These are phyloP conservation scores for Phtheirospermum japonicum DNA, from an alignment of 257 asterid genomes.

Conservation along the genomic window DNA sequence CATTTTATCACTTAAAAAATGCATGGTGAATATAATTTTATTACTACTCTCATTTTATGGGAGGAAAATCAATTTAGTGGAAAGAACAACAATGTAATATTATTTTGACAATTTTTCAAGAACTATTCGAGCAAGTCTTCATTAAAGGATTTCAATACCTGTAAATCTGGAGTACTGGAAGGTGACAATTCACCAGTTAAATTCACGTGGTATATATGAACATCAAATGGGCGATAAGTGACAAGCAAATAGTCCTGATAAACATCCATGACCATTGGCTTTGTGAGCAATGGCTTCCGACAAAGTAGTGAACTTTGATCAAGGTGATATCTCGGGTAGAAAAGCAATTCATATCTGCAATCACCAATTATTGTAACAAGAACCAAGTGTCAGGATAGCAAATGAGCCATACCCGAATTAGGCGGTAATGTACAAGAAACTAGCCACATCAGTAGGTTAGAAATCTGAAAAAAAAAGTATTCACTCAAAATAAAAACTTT, in stretches of 20 bases:
- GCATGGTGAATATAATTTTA: conserved; percentile 44
- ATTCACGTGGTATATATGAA: conserved; percentile 87
- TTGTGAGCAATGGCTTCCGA: conserved; percentile 76
- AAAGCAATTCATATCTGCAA: conserved; percentile 93
- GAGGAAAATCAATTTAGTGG: conserved; percentile 19
- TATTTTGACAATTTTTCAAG: conserved; percentile 17
- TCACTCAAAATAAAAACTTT: neutral
- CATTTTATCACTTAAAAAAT: conserved; percentile 93
- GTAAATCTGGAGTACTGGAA: conserved; percentile 75
- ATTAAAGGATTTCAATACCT: conserved; percentile 57
- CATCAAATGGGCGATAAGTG: conserved; percentile 94
- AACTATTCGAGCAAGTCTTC: conserved; percentile 23
- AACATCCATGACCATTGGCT: conserved; percentile 98
- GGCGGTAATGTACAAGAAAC: conserved; percentile 20
- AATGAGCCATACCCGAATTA: conserved; percentile 16
- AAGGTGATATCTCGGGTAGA: conserved; percentile 98
- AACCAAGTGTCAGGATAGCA: conserved; percentile 23
- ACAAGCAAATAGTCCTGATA: conserved; percentile 92
- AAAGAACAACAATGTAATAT: conserved; percentile 23
- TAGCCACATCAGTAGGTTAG: conserved; percentile 4
- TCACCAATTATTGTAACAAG: conserved; percentile 27
- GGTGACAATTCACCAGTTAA: conserved; percentile 92
- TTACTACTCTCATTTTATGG: conserved; percentile 28
- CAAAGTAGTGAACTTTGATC: conserved; percentile 93
- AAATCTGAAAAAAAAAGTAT: neutral